Evolutionary conservation across 352 stramenopile genomes (phyloP), one percentile per base, ranked within the genome.

Genomic region (Phytopythium aichiense): DNA sequence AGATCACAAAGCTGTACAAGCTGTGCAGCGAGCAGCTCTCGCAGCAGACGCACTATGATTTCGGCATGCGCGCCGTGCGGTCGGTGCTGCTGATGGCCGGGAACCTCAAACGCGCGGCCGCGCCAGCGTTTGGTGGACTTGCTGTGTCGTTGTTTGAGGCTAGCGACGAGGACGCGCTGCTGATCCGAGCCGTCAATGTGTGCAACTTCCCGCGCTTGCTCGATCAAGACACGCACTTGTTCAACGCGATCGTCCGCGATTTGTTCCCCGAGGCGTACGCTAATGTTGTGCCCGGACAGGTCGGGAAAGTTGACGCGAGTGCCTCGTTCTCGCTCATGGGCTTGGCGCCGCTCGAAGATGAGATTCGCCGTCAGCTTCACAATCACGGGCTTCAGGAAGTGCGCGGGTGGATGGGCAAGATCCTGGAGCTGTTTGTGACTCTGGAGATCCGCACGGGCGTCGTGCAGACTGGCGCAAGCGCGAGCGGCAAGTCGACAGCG

Each of bases 121-220:
- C 50, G 22, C 35, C 45, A 1, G 42, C 49, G 33, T 63, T 25
- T 12, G 30, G 7, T 15, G 38, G 38, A 2, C 16, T 30, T 0
- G 30, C 33, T 4, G 12, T 12, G 53, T 7, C 53, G 1, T 0
- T 25, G 1, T 9, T 16, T 7, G 40, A 60, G 2, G 60, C 22
- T 4, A 65, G 61, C 0, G 77, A 89, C 20, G 82, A 90, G 35
- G 85, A 82, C 54, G 48, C 80, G 18, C 76, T 99, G 23, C 73
- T 99, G 5, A 98, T 98, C 60, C 86, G 93, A 54, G 98, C 96
- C 16, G 91, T 99, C 68, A 79, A 94, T 25, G 89, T 97, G 38
- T 89, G 84, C 4, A 98, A 98, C 61, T 74, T 94, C 13, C 87
- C 90, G 18, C 98, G 98, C 63, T 88, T 98, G 37, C 64, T 96